phyloP scores from a whole-genome alignment of 1,284 basidiomycete genomes.

The Neotropicomus parvogracilis region DNA sequence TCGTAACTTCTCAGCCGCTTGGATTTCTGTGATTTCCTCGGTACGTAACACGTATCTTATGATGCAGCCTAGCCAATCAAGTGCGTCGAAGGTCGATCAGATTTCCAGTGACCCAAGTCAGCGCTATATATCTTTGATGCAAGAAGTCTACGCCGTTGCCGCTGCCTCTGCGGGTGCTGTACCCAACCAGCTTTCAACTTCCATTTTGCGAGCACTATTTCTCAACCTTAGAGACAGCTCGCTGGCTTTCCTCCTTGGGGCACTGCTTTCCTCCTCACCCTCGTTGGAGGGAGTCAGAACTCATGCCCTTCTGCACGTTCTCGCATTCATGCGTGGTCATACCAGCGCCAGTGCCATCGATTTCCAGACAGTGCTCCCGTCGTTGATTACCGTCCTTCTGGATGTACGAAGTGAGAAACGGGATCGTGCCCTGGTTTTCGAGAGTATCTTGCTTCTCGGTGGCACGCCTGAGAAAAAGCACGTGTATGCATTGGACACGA shows the following conservation, averaged over 20 bases:
- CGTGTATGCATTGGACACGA: conserved; percentile 79
- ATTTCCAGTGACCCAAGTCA: conserved; percentile 29
- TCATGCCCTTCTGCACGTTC: conserved; percentile 57
- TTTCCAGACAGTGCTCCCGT: conserved; percentile 86
- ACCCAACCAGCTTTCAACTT: conserved; percentile 46
- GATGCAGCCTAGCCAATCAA: not conserved
- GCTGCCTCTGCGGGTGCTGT: conserved; percentile 45
- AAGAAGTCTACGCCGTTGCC: conserved; percentile 60
- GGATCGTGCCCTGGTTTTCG: conserved; percentile 63
- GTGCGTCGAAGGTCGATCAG: conserved; percentile 11
- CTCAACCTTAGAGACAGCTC: conserved; percentile 65
- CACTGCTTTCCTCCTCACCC: conserved; percentile 44
- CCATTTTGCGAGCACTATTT: conserved; percentile 66
- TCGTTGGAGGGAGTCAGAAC: conserved; percentile 38
- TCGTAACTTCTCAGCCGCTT: conserved; percentile 41
- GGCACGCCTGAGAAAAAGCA: conserved; percentile 42
- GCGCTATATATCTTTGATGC: conserved; percentile 54
- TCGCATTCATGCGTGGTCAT: conserved; percentile 78
- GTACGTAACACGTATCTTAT: conserved; percentile 7
- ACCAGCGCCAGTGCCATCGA: conserved; percentile 59
- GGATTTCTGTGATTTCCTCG: conserved; percentile 24
- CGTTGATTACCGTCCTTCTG: conserved; percentile 67
- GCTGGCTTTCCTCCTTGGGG: conserved; percentile 79
- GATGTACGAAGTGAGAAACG: conserved; percentile 55
- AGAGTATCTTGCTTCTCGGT: conserved; percentile 53